A percentile compares a stretch with the other conserved stretches of the same genome.
Conservation (phyloP, 2,329 filamentous ascomycete genomes). For the Lecanicillium sp. region DNA sequence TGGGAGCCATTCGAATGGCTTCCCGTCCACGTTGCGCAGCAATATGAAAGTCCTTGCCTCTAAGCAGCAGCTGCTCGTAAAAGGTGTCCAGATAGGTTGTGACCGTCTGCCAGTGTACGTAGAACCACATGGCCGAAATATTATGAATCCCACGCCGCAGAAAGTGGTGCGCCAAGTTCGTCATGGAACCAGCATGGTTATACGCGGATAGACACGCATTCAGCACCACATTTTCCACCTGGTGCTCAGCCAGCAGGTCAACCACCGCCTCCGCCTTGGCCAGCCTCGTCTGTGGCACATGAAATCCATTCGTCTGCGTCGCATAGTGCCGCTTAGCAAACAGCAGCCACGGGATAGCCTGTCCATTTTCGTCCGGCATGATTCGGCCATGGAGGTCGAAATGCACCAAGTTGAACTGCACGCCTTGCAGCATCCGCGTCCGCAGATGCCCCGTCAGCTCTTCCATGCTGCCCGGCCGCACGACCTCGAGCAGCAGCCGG, state of each 20-base stretch:
- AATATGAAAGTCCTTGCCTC: constrained; percentile 18
- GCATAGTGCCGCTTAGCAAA: constrained; percentile 16
- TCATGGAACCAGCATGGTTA: constrained; percentile 15
- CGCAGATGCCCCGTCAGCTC: constrained; percentile 16
- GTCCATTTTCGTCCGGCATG: constrained; percentile 15
- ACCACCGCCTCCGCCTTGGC: constrained; percentile 16
- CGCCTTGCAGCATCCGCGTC: constrained; percentile 13
- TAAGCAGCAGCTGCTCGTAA: constrained; percentile 18
- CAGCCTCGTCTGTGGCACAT: constrained; percentile 16
- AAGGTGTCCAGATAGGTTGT: constrained; percentile 19
- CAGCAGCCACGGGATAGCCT: constrained; percentile 16
- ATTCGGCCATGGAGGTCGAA: constrained; percentile 21
- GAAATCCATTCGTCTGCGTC: constrained; percentile 10
- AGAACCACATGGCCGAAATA: constrained; percentile 23
- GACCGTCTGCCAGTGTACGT: constrained; percentile 20
- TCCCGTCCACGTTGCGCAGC: constrained; percentile 20
- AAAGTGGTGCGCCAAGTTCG: constrained; percentile 20
- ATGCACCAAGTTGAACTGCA: constrained; percentile 19
- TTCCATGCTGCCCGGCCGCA: constrained; percentile 17
- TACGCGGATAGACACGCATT: constrained; percentile 22
- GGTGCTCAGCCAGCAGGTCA: constrained; percentile 14
- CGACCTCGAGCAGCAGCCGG: constrained; percentile 17
- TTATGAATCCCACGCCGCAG: constrained; percentile 17
- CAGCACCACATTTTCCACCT: constrained; percentile 20
- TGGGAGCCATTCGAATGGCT: constrained; percentile 16